Percentiles rank a stretch among this genome's conserved stretches.
phyloP scores from a whole-genome alignment of 192 early-diverging fungal species.

The Entophlyctis luteolus region DNA sequence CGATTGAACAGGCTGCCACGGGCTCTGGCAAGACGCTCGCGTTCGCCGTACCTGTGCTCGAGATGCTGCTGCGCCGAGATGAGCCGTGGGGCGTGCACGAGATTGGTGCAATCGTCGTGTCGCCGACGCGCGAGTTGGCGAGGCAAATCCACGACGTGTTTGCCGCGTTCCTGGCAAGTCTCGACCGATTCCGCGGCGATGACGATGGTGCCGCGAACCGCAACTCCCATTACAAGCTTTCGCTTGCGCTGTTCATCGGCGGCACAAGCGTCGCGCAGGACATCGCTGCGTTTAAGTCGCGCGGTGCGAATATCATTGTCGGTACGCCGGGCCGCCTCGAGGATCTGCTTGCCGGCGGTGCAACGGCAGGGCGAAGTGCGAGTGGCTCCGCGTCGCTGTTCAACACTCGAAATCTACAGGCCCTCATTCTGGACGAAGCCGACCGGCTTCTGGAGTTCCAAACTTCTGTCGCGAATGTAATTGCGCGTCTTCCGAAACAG shows the following conservation, averaged over 20 bases:
- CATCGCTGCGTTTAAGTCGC: slow-evolving; percentile 54
- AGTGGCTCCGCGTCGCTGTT: slow-evolving; percentile 89
- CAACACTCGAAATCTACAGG: slow-evolving; percentile 76
- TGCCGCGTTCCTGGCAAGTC: slow-evolving; percentile 42
- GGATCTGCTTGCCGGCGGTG: slow-evolving; percentile 79
- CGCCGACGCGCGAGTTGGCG: slow-evolving; percentile 75
- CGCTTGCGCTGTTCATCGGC: slow-evolving; percentile 68
- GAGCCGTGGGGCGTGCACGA: slow-evolving; percentile 63
- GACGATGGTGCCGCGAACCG: slow-evolving; percentile 4
- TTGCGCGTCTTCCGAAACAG: slow-evolving; percentile 82
- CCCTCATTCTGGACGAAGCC: slow-evolving; percentile 92
- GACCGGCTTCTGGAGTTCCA: slow-evolving; percentile 90
- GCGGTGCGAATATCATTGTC: slow-evolving; percentile 78
- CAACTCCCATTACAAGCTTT: slow-evolving; percentile 27
- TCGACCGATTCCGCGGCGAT: not conserved
- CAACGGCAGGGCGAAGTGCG: slow-evolving; percentile 71
- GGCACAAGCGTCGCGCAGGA: slow-evolving; percentile 66
- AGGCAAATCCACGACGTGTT: slow-evolving; percentile 60
- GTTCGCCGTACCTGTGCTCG: slow-evolving; percentile 85
- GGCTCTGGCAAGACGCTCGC: slow-evolving; percentile 76
- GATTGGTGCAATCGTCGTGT: slow-evolving; percentile 76
- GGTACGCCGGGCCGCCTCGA: slow-evolving; percentile 92
- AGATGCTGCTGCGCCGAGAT: slow-evolving; percentile 68
- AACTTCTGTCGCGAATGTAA: slow-evolving; percentile 71
- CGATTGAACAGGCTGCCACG: not conserved